Conservation (phyloP, 1,139 yeast genomes). For the Tardiomyces digboiensis region DNA sequence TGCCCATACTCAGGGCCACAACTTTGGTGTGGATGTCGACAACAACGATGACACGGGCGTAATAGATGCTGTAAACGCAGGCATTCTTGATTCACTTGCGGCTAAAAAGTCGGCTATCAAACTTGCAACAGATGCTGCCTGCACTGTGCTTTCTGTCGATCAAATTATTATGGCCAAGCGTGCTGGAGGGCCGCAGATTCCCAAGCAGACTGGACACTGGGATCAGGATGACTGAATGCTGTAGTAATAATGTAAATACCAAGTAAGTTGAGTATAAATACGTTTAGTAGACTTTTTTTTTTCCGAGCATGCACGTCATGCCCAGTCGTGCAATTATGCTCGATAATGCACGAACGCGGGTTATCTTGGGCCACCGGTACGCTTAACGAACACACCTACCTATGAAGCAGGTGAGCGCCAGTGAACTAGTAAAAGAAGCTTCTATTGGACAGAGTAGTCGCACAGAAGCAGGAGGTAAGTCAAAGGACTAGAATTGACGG, state of each 20-base stretch:
- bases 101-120: conserved; percentile 82
- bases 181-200: conserved; percentile 96
- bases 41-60: conserved; percentile 53
- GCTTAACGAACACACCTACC: too few relatives aligned
- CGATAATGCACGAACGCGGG: too few relatives aligned
- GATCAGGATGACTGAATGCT: conserved; percentile 91
- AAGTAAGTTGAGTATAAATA: too few relatives aligned
- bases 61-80: conserved; percentile 57
- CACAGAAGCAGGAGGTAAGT: conserved; percentile 1
- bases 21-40: conserved; percentile 67
- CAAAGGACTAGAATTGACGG: background rate
- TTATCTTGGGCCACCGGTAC: too few relatives aligned
- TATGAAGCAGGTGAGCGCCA: background rate
- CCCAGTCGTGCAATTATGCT: too few relatives aligned
- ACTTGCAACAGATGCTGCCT: conserved; percentile 94
- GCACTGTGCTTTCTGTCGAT: conserved; percentile 81
- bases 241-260: too few relatives aligned
- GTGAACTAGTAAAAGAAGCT: conserved; percentile 20
- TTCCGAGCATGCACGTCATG: too few relatives aligned
- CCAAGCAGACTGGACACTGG: conserved; percentile 93
- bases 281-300: too few relatives aligned
- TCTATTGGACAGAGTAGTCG: conserved; percentile 23
- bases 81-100: conserved; percentile 70
- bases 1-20: conserved; percentile 48
- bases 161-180: conserved; percentile 92